Conservation (phyloP, 441 rosid species). For the Syzygium syzygioides region DNA sequence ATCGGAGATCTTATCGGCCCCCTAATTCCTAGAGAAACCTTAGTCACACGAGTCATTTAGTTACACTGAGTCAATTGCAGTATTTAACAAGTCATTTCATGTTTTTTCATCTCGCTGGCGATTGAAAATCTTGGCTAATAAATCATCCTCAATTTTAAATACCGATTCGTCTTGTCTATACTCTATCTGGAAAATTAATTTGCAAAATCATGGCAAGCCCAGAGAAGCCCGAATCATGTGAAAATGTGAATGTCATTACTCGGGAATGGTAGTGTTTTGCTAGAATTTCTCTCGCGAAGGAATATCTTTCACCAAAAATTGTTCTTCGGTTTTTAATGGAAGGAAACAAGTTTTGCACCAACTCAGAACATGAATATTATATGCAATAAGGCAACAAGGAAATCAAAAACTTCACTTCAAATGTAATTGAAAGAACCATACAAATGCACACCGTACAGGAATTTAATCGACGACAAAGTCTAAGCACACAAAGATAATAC, state of each 20-base stretch:
- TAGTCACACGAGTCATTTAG: background rate
- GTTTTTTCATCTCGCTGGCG: background rate
- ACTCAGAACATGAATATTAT: too few species aligned
- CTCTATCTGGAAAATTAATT: background rate
- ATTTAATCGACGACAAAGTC: too few species aligned
- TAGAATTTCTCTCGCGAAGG: too few species aligned
- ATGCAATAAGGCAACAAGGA: too few species aligned
- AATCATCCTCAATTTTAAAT: background rate
- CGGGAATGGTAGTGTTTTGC: background rate
- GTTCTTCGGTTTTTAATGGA: too few species aligned
- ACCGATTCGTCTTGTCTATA: background rate
- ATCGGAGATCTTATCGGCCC: background rate
- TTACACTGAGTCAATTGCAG: background rate
- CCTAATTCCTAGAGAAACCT: background rate
- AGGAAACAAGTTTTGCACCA: too few species aligned
- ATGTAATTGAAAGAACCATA: too few species aligned
- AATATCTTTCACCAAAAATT: too few species aligned
- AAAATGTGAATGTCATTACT: background rate
- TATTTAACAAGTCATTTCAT: background rate
- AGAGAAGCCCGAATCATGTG: background rate
- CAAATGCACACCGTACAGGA: too few species aligned
- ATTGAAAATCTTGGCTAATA: background rate
- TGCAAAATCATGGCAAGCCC: background rate
- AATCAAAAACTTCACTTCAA: too few species aligned
- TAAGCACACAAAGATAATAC: too few species aligned